Conservation (phyloP, 345 rosid species). For the Ceriops tagal region DNA sequence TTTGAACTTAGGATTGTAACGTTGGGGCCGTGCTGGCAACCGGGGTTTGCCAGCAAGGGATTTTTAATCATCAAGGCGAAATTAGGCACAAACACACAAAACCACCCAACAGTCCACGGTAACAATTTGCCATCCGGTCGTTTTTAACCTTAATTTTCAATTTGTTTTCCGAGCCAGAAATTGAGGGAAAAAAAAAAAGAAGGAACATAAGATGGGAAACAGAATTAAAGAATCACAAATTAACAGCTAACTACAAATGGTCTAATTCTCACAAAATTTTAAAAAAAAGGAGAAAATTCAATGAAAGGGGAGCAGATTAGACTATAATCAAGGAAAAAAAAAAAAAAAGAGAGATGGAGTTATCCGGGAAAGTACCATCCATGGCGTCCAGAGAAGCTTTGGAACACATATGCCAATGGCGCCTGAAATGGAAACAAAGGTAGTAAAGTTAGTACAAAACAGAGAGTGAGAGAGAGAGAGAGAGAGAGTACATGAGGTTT, state of each 20-base stretch:
- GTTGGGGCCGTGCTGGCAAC: no score
- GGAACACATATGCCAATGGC: slow-evolving; percentile 35
- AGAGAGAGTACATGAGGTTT: slow-evolving; percentile 16
- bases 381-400: slow-evolving; percentile 28
- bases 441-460: background rate
- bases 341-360: background rate
- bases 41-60: no score
- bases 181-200: background rate
- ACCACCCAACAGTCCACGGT: background rate
- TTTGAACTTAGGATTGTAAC: no score
- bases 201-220: background rate
- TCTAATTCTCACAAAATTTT: background rate
- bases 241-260: background rate
- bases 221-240: background rate
- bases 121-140: no score
- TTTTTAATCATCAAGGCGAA: background rate
- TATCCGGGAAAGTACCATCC: slow-evolving; percentile 46
- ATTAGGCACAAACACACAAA: slow-evolving; percentile 3
- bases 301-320: background rate
- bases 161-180: background rate
- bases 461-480: background rate
- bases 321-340: background rate
- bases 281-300: background rate
- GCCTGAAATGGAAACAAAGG: slow-evolving; percentile 29
- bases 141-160: background rate